Base-by-base conservation (phyloP, 2,329 filamentous ascomycete species). In the Fusarium lyarnte region DNA sequence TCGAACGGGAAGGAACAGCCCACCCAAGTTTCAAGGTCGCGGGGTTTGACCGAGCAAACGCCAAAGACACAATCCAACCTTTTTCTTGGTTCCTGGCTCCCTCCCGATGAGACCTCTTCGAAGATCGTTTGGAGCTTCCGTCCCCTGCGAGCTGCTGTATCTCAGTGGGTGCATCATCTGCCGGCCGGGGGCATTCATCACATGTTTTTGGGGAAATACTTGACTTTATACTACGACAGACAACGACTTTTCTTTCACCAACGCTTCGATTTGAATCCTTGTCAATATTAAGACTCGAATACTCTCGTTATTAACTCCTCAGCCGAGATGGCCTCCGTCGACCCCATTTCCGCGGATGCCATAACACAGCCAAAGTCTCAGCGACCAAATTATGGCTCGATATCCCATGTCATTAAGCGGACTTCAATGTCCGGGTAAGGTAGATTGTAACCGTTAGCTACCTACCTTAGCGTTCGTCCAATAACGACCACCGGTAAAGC, bases 341-440 rank as follows among this genome's bases (percentile, higher is more conserved):
- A 25, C 36, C 36, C 31, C 29, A 38, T 47, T 45, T 39, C 21
- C 31, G 17, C 19, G 27, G 38, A 43, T 39, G 58, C 21, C 23
- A 39, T 42, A 23, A 29, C 17, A 19, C 21, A 58, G 14, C 52
- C 19, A 55, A 45, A 36, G 33, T 29, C 35, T 39, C 36, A 31
- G 8, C 11, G n/a, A 38, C 33, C 11, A 33, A 35, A 36, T 35
- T 38, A 58, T 58, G 29, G 46, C 27, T 29, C 54, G 55, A 62
- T 57, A 43, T 36, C 45, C 49, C 63, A 58, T 64, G 47, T 58
- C 70, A 72, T 58, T 63, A 53, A 47, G 16, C 75, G 75, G 75
- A 77, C 73, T 76, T 76, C 51, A 69, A 77, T 77, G 64, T 77
- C 75, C 75, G 75, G 61, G 27, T 59, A 53, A 68, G 41, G 39